Evolutionary conservation across 176 grass and related monocot genomes (phyloP).

Genomic region (Rhipidocladum racemiflorum): DNA sequence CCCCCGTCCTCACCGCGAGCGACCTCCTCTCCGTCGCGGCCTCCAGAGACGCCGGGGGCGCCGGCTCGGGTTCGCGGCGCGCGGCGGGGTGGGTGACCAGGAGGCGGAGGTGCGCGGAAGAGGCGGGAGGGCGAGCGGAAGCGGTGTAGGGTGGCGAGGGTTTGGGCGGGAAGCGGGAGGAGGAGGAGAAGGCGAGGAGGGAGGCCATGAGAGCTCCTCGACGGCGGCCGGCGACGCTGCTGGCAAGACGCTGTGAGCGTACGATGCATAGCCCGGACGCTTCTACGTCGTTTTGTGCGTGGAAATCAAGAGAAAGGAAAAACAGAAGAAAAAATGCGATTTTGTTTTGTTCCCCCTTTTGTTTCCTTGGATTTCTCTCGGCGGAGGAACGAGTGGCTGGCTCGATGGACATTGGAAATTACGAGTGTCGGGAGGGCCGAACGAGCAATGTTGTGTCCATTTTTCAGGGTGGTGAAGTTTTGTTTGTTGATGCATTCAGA

Average conservation of each 20-base stretch:
- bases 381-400: too few relatives aligned
- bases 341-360: too few relatives aligned
- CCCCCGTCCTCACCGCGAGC: slow-evolving; percentile 57
- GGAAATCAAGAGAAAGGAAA: not conserved
- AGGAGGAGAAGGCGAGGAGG: not conserved
- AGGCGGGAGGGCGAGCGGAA: slow-evolving; percentile 19
- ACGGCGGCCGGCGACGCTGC: slow-evolving; percentile 3
- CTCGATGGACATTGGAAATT: too few relatives aligned
- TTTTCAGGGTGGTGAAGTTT: too few relatives aligned
- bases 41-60: not conserved
- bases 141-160: not conserved
- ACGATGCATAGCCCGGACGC: slow-evolving; percentile 8
- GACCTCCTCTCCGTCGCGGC: slow-evolving; percentile 34
- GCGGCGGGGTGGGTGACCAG: slow-evolving; percentile 19
- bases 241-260: slow-evolving; percentile 35
- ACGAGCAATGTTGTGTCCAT: too few relatives aligned
- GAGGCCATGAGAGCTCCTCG: slow-evolving; percentile 25
- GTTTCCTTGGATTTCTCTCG: too few relatives aligned
- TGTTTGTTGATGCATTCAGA: too few relatives aligned
- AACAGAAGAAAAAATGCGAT: too few relatives aligned
- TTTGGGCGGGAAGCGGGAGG: not conserved
- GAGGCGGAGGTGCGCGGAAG: slow-evolving; percentile 28
- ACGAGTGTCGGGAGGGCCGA: too few relatives aligned
- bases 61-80: slow-evolving; percentile 11
- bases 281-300: slow-evolving; percentile 1